Conservation (phyloP, 495 filamentous ascomycete species). For the Penicillium robsamsonii region DNA sequence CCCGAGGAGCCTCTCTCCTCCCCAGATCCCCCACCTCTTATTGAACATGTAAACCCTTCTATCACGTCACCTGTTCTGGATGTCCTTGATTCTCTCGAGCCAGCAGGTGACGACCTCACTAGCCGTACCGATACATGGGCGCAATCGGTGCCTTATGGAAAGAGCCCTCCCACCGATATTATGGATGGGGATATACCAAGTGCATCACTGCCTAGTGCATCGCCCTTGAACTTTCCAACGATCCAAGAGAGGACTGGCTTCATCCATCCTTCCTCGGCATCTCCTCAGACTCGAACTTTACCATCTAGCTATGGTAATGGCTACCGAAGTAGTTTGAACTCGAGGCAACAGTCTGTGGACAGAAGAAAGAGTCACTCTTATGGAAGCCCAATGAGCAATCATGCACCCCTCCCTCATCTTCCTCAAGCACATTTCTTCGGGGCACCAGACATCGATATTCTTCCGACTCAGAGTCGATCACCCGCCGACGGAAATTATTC, state of each 20-base stretch:
- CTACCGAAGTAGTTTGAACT: conserved; percentile 35
- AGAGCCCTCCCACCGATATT: conserved; percentile 48
- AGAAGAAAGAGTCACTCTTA: conserved; percentile 47
- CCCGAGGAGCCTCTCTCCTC: conserved; percentile 38
- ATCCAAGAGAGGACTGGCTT: conserved; percentile 46
- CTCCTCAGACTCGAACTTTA: conserved; percentile 44
- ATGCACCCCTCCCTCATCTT: conserved; percentile 77
- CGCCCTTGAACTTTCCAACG: conserved; percentile 41
- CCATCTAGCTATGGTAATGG: conserved; percentile 48
- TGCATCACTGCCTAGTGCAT: conserved; percentile 43
- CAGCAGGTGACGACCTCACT: conserved; percentile 35
- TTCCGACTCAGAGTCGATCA: conserved; percentile 27
- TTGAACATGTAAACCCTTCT: conserved; percentile 28
- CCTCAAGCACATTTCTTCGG: conserved; percentile 72
- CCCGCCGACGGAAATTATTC: conserved; percentile 61
- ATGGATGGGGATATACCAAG: conserved; percentile 43
- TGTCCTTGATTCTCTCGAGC: conserved; percentile 37
- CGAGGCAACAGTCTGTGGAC: conserved; percentile 43
- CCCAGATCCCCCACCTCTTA: conserved; percentile 25
- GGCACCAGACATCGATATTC: conserved; percentile 54
- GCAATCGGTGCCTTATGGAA: conserved; percentile 47
- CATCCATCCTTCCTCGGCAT: conserved; percentile 49
- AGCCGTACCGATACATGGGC: conserved; percentile 49
- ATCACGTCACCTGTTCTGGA: conserved; percentile 46
- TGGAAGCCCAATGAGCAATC: conserved; percentile 38